Conservation (phyloP, 345 rosid genomes). For the Brassica incana region DNA sequence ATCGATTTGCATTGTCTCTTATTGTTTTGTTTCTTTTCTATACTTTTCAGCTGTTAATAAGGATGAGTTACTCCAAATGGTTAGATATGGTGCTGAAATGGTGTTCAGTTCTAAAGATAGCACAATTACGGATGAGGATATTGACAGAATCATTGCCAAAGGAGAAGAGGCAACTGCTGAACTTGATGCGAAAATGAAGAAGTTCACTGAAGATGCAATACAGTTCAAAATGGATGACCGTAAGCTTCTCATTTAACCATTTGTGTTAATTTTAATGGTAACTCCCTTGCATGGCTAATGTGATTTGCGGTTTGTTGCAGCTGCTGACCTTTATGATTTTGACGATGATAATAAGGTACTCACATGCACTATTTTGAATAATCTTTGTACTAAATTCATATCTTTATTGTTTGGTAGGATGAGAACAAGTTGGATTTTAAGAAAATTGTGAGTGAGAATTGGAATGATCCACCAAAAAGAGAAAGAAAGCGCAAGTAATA, state of each 20-base stretch:
- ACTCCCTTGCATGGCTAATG: background rate
- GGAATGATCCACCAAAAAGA: conserved; percentile 98
- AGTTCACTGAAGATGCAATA: conserved; percentile 96
- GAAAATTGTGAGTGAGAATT: conserved; percentile 91
- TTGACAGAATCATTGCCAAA: conserved; percentile 98
- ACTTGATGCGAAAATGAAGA: conserved; percentile 99
- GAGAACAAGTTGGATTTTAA: conserved; percentile 91
- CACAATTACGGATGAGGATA: conserved; percentile 97
- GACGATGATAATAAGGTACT: conserved; percentile 86
- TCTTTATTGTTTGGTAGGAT: conserved; percentile 49
- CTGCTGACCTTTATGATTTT: conserved; percentile 91
- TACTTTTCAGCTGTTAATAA: conserved; percentile 77
- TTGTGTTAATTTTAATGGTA: background rate
- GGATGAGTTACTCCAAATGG: conserved; percentile 99
- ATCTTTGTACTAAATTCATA: background rate
- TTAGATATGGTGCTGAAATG: conserved; percentile 99
- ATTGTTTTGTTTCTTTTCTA: background rate
- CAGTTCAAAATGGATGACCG: conserved; percentile 97
- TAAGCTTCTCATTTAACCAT: conserved; percentile 42
- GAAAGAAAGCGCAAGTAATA: conserved; percentile 98
- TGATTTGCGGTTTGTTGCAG: conserved; percentile 43
- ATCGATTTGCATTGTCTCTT: background rate
- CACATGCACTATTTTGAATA: background rate
- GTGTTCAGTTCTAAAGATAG: conserved; percentile 99
- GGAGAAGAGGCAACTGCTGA: conserved; percentile 99